Conservation (phyloP, 495 filamentous ascomycete genomes). For the Trichodelitschia bisporula region DNA sequence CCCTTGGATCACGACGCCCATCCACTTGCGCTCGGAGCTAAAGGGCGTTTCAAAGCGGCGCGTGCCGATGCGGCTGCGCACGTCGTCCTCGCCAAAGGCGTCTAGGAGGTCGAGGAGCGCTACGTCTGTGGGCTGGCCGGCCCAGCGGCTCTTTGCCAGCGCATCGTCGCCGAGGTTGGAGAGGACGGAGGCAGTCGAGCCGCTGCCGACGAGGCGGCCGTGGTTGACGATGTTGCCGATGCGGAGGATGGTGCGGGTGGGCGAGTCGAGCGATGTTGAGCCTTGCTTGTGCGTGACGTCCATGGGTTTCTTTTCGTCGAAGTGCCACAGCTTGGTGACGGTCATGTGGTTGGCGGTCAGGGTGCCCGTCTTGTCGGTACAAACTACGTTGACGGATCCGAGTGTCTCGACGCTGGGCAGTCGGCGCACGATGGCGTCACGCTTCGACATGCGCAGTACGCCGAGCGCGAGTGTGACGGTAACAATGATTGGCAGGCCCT, state of each 20-base stretch:
- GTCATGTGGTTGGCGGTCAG: conserved; percentile 97
- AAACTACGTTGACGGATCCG: conserved; percentile 95
- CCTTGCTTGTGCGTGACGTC: conserved; percentile 50
- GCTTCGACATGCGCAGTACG: conserved; percentile 80
- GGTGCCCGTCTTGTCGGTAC: conserved; percentile 94
- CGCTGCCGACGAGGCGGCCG: conserved; percentile 41
- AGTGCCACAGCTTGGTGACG: conserved; percentile 88
- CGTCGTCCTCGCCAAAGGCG: conserved; percentile 68
- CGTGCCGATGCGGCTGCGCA: conserved; percentile 56
- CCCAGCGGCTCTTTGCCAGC: conserved; percentile 65
- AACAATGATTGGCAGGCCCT: conserved; percentile 93
- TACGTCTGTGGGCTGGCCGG: conserved; percentile 91
- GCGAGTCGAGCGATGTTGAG: conserved; percentile 37
- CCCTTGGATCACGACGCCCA: conserved; percentile 62
- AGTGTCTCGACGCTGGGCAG: conserved; percentile 93
- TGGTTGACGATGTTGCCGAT: conserved; percentile 96
- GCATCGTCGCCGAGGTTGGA: conserved; percentile 33
- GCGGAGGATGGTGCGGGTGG: conserved; percentile 53
- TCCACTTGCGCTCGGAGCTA: conserved; percentile 95
- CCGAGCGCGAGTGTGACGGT: conserved; percentile 88
- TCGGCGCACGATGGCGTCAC: conserved; percentile 80
- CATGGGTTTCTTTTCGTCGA: conserved; percentile 42
- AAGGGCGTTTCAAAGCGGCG: conserved; percentile 74
- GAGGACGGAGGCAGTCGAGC: conserved; percentile 36
- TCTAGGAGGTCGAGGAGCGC: conserved; percentile 85